Conservation (phyloP, 1,284 basidiomycete genomes). For the Rhodotorula sp. region DNA sequence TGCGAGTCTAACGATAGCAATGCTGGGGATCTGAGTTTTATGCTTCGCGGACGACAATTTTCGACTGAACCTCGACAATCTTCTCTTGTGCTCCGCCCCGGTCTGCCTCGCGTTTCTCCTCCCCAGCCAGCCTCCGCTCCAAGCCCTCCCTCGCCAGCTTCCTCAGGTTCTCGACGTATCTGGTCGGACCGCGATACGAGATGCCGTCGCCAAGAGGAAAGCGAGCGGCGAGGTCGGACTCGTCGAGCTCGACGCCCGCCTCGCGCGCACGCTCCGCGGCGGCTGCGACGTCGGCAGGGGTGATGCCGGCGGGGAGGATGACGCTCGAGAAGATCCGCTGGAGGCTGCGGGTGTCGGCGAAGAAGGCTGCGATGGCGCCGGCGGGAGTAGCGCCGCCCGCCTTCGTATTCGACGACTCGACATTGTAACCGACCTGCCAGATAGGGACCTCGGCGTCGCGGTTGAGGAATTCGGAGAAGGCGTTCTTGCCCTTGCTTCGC, state of each 20-base stretch:
- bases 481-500: neutral
- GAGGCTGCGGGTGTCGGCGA: constrained; percentile 9
- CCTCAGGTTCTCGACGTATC: constrained; percentile 10
- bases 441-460: neutral
- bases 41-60: constrained; percentile 1
- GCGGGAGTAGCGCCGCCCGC: neutral
- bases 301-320: constrained; percentile 32
- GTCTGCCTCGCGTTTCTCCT: neutral
- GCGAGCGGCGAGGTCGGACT: constrained; percentile 20
- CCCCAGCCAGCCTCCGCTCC: constrained; percentile 7
- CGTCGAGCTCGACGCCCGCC: constrained; percentile 27
- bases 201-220: constrained; percentile 28
- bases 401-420: constrained; percentile 6
- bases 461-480: neutral
- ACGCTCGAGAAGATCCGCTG: constrained; percentile 34
- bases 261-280: constrained; percentile 22
- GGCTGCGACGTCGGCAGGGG: constrained; percentile 4
- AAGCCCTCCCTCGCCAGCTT: constrained; percentile 15
- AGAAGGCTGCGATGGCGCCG: constrained; percentile 12
- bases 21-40: neutral
- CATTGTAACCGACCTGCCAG: constrained; percentile 34
- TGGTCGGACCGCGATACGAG: constrained; percentile 20
- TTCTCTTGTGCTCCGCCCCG: neutral
- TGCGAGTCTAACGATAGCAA: neutral
- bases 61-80: constrained; percentile 7